Base-by-base conservation (phyloP, 1,284 basidiomycete genomes). In the Papiliotrema nemorosa region DNA sequence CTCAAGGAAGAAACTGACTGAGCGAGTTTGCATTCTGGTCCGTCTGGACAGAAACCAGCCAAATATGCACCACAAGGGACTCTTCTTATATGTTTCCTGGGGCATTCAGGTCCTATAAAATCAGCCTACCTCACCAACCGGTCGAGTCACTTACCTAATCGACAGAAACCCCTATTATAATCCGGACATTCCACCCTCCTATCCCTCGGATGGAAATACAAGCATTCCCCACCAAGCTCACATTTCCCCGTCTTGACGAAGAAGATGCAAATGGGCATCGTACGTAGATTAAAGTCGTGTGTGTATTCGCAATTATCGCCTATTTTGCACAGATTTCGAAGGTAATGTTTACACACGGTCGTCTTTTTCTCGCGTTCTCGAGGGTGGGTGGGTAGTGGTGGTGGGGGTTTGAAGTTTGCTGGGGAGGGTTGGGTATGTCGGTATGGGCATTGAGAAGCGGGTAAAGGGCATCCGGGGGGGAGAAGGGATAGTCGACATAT, bases 261-360 rank as follows among this genome's bases (percentile, higher is more conserved):
- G 90, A 93, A 97, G 82, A 93, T 90, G 72, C 96, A 98, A 72
- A 97, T 90, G n/a, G 96, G 96, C 90, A 98, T 98, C 52, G 90
- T 87, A 59, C 94, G 80, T 53, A 98, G 81, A 72, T 98, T 97
- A 78, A 97, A 98, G 77, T 98, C 96, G 76, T 99, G 96, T 69
- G 98, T 81, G 76, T 98, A 98, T 77, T 98, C 96, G 78, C 96
- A 99, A 38, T 87, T 86, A 70, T 96, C 90, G 51, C 92, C 94
- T 75, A 98, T 98, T 78, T 98, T 98, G 78, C 96, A 98, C 36
- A 98, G 80, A 25, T 96, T 96, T 55, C 96, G 83, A 29, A 99
- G 83, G 90, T 94, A 99, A 77, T 98, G 96, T 78, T 98, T 98
- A 79, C 96, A 99, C n/a, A 99, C 90, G 0, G 90, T 94, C 20